A percentile compares a stretch with the other conserved stretches of the same genome.
These are phyloP conservation scores for Pyrenochaeta sp. DNA, from an alignment of 2,329 filamentous ascomycete species.

Conservation along the genomic window DNA sequence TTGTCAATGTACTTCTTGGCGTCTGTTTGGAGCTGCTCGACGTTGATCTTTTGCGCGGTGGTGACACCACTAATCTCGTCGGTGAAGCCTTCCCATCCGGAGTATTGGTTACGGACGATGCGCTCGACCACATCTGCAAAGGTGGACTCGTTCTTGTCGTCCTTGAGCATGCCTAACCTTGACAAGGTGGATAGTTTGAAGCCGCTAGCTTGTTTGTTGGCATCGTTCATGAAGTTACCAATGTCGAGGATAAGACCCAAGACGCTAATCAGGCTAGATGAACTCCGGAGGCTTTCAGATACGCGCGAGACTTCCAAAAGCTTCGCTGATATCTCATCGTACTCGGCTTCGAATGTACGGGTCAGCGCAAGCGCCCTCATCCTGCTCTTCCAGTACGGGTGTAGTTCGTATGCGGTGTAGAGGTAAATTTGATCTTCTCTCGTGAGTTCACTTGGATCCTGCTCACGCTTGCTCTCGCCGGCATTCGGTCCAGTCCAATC, in stretches of 20 bases:
- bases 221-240: conserved; percentile 99
- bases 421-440: conserved; percentile 96
- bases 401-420: conserved; percentile 90
- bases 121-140: conserved; percentile 95
- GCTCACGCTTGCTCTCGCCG: conserved; percentile 77
- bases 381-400: conserved; percentile 98
- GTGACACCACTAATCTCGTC: conserved; percentile 85
- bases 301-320: conserved; percentile 86
- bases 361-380: conserved; percentile 91
- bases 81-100: conserved; percentile 90
- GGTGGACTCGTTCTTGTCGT: conserved; percentile 97
- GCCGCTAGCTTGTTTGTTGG: conserved; percentile 95
- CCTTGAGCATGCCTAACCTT: conserved; percentile 95
- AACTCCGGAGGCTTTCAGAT: conserved; percentile 89
- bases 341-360: conserved; percentile 83
- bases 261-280: conserved; percentile 93
- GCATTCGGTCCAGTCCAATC: conserved; percentile 95
- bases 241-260: conserved; percentile 96
- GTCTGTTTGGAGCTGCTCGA: conserved; percentile 88
- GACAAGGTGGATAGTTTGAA: conserved; percentile 98
- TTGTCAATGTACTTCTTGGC: conserved; percentile 94
- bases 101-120: conserved; percentile 94
- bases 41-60: conserved; percentile 86
- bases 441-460: conserved; percentile 87
- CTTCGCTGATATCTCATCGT: conserved; percentile 88